Conservation (phyloP, 441 rosid genomes). For the Erodium chrysanthum region DNA sequence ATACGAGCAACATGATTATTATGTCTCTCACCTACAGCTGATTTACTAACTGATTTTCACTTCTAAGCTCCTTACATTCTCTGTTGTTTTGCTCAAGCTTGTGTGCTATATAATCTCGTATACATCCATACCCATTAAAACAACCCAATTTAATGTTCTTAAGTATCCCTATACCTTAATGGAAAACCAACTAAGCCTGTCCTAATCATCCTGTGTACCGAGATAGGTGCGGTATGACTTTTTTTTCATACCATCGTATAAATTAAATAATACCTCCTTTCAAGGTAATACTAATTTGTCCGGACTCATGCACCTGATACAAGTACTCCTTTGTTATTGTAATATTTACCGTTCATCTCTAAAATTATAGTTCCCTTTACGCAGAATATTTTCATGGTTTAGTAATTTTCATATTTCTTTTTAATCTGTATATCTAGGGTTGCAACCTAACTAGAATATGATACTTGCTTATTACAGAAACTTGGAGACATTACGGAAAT, state of each 20-base stretch:
- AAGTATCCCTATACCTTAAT: neutral
- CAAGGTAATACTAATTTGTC: neutral
- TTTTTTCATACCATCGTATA: neutral
- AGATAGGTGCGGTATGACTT: neutral
- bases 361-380: neutral
- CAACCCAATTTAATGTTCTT: neutral
- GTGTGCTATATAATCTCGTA: neutral
- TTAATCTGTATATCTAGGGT: neutral
- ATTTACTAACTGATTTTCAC: neutral
- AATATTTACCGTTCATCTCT: neutral
- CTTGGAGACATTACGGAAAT: conserved; percentile 86
- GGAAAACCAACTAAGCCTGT: neutral
- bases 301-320: neutral
- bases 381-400: neutral
- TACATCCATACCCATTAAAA: neutral
- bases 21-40: neutral
- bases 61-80: neutral
- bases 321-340: neutral
- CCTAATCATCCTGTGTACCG: neutral
- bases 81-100: neutral
- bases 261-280: neutral
- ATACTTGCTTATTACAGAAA: conserved; percentile 19
- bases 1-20: neutral
- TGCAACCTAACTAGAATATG: neutral
- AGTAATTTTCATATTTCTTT: neutral